Evolutionary conservation across 2,329 filamentous ascomycete species (phyloP).

Genomic region (Fonsecaea pedrosoi): DNA sequence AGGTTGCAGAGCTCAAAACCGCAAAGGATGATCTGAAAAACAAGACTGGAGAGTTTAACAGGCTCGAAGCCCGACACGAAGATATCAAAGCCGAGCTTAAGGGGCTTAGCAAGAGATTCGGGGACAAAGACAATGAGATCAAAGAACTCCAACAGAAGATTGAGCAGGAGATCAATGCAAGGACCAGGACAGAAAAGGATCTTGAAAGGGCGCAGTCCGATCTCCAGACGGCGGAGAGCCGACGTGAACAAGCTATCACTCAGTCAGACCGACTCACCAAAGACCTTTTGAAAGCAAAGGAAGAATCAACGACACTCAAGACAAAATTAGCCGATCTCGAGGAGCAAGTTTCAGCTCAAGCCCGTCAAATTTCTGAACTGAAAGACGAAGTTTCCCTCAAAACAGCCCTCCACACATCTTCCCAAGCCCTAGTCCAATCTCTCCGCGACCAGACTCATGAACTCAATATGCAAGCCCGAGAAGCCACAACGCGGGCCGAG

Average conservation of each 20-base stretch:
- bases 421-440: constrained; percentile 83
- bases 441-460: constrained; percentile 94
- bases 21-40: constrained; percentile 75
- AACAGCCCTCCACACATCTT: constrained; percentile 81
- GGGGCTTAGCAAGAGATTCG: constrained; percentile 70
- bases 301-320: constrained; percentile 66
- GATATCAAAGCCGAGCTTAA: constrained; percentile 78
- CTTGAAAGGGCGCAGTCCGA: constrained; percentile 77
- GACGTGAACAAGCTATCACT: constrained; percentile 78
- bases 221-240: constrained; percentile 75
- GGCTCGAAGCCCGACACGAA: constrained; percentile 81
- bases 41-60: constrained; percentile 69
- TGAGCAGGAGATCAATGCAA: constrained; percentile 72
- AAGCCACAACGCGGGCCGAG: constrained; percentile 80
- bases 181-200: constrained; percentile 78
- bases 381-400: constrained; percentile 85
- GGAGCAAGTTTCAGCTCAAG: constrained; percentile 71
- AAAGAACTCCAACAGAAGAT: constrained; percentile 79
- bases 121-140: constrained; percentile 79
- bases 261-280: constrained; percentile 72
- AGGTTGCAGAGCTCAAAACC: constrained; percentile 75
- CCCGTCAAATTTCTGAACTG: constrained; percentile 69
- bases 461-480: constrained; percentile 88
- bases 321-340: constrained; percentile 75
- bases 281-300: constrained; percentile 74